Base-by-base conservation (phyloP, 1,284 basidiomycete species). In the Marasmius fiardii region DNA sequence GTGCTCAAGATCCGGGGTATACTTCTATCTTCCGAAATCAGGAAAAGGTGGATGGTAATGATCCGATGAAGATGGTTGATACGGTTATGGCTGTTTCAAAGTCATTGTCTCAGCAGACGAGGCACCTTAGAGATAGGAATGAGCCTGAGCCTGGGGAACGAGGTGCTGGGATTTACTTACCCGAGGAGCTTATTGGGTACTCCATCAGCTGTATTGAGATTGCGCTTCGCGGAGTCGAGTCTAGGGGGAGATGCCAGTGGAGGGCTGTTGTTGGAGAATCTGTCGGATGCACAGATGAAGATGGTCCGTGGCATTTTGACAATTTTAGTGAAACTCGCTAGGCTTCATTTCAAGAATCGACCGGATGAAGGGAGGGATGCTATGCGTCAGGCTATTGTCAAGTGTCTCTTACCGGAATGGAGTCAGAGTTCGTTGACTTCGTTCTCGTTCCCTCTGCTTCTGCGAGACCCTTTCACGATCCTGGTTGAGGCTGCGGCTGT, bases 161-260 rank as follows among this genome's bases (percentile, higher is more conserved):
- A 24, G 90, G 90, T 0, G 81, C 81, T 1, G 90, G 90, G 0
- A 82, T 94, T 58, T 95, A 95, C 65, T 75, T 98, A 2, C 92
- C 95, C 0, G 91, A 95, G 63, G 93, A 96, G 60, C 74, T 97
- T 33, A 77, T 96, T n/a, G 92, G 86, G 1, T 97, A 95, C 68
- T 95, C 93, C 0, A 80, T 98, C 45, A 76, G 87, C 1, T 78
- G 83, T n/a, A 80, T 92, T 53, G 95, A 98, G 71, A 82, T 92
- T 21, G 82, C 90, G 0, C 83, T 88, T 54, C 81, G 95, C 31
- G 93, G 93, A 1, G 71, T 79, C 7, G 81, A 80, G 6, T 65
- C 68, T 3, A 67, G 71, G 5, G n/a, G 74, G 28, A 31, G 28
- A 31, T 31, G 28, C n/a, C n/a, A n/a, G n/a, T n/a, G n/a, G 75